Conservation (phyloP, 2,329 filamentous ascomycete species). For the Pyricularia pennisetigena region DNA sequence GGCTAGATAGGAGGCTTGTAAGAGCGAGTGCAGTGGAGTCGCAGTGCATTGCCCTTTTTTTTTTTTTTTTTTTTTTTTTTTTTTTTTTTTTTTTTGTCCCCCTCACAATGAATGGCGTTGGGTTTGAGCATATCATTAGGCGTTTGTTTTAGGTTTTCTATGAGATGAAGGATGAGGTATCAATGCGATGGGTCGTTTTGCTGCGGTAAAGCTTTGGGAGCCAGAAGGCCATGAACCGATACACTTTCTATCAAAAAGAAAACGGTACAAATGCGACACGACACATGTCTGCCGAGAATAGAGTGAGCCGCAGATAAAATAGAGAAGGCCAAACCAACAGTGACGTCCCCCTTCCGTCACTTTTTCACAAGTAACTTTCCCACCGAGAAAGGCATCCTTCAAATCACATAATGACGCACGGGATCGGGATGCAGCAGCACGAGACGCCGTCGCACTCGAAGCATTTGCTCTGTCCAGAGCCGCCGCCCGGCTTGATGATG, state of each 20-base stretch:
- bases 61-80: not conserved
- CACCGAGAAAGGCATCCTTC: not conserved
- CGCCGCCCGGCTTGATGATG: conserved; percentile 38
- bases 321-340: not conserved
- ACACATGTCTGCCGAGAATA: not conserved
- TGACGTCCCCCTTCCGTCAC: not conserved
- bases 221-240: not conserved
- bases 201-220: not conserved
- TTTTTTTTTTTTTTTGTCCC: not conserved
- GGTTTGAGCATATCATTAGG: not conserved
- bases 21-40: no score
- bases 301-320: not conserved
- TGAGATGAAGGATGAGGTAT: not conserved
- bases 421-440: conserved; percentile 45
- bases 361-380: not conserved
- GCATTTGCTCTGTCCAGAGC: conserved; percentile 33
- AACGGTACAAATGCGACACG: not conserved
- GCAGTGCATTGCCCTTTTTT: not conserved
- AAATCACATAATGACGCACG: conserved; percentile 39
- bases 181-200: not conserved
- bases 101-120: not conserved
- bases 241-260: not conserved
- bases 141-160: not conserved
- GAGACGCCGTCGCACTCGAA: conserved; percentile 39
- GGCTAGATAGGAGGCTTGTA: not conserved